phyloP scores from a whole-genome alignment of 1,284 basidiomycete species.

The Mycena citricolor region DNA sequence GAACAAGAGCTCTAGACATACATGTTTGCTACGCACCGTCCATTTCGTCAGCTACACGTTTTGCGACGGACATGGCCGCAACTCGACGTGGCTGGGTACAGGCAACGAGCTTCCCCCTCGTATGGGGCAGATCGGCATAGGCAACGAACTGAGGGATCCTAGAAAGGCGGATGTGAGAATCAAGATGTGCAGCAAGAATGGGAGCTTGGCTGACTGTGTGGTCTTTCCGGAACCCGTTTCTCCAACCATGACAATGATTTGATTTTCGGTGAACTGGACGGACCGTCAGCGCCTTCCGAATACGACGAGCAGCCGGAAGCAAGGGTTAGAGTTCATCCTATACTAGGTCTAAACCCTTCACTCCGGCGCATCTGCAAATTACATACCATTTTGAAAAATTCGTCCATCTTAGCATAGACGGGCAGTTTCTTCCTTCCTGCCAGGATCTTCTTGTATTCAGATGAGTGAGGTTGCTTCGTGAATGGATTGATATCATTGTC shows the following conservation, averaged over 20 bases:
- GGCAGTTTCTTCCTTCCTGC: constrained; percentile 86
- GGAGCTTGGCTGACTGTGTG: constrained; percentile 70
- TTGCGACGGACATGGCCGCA: constrained; percentile 90
- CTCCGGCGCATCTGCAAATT: constrained; percentile 10
- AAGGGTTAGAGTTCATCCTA: background rate
- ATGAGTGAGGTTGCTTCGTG: constrained; percentile 75
- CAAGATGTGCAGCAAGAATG: background rate
- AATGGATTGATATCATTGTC: constrained; percentile 89
- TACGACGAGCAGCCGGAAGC: constrained; percentile 10
- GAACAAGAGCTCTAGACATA: background rate
- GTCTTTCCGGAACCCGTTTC: constrained; percentile 99
- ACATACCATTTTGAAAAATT: constrained; percentile 83
- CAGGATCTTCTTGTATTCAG: constrained; percentile 86
- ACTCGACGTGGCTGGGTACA: constrained; percentile 90
- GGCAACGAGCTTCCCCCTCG: constrained; percentile 73
- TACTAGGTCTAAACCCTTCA: constrained; percentile 38
- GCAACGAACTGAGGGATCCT: constrained; percentile 69
- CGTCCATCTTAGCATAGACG: constrained; percentile 91
- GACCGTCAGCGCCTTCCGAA: no score
- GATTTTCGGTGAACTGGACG: constrained; percentile 48
- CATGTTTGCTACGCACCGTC: constrained; percentile 16
- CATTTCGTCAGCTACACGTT: constrained; percentile 81
- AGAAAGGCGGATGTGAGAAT: constrained; percentile 14
- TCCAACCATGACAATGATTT: constrained; percentile 90
- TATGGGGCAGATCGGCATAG: constrained; percentile 70